A percentile compares a stretch with the other conserved stretches of the same genome.
phyloP scores from a whole-genome alignment of 2,329 filamentous ascomycete species.

The Penicillium sp. region DNA sequence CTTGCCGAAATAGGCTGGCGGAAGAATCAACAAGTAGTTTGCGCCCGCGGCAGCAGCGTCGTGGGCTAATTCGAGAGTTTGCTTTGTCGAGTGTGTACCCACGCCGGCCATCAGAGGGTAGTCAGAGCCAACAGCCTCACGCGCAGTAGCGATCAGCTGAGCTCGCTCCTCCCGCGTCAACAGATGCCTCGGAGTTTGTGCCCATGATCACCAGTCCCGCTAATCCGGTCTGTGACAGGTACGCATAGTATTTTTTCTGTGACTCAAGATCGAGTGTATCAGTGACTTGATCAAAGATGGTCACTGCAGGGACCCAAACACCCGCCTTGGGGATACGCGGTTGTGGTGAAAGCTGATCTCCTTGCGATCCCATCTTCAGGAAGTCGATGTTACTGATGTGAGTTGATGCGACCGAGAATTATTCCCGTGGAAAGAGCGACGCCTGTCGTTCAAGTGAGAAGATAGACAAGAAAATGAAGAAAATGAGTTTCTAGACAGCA shows the following conservation, averaged over 20 bases:
- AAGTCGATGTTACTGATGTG: too few species aligned
- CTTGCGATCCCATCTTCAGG: neutral
- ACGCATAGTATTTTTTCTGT: slow-evolving; percentile 53
- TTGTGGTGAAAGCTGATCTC: slow-evolving; percentile 8
- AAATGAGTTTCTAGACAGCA: neutral
- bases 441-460: neutral
- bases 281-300: slow-evolving; percentile 52
- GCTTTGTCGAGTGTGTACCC: slow-evolving; percentile 62
- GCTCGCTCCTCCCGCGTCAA: slow-evolving; percentile 59
- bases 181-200: slow-evolving; percentile 56
- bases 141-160: slow-evolving; percentile 56
- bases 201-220: slow-evolving; percentile 55
- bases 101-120: slow-evolving; percentile 64
- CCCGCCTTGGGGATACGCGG: slow-evolving; percentile 29
- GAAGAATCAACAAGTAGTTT: slow-evolving; percentile 61
- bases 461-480: neutral
- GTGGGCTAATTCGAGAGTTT: slow-evolving; percentile 58
- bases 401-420: neutral
- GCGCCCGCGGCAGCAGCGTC: slow-evolving; percentile 62
- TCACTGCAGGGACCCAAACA: slow-evolving; percentile 55
- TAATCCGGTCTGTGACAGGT: slow-evolving; percentile 52
- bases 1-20: slow-evolving; percentile 65
- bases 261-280: slow-evolving; percentile 50
- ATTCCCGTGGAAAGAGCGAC: neutral
- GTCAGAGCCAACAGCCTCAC: slow-evolving; percentile 51